Conservation (phyloP, 2,329 filamentous ascomycete genomes). For the Fusarium sp. region DNA sequence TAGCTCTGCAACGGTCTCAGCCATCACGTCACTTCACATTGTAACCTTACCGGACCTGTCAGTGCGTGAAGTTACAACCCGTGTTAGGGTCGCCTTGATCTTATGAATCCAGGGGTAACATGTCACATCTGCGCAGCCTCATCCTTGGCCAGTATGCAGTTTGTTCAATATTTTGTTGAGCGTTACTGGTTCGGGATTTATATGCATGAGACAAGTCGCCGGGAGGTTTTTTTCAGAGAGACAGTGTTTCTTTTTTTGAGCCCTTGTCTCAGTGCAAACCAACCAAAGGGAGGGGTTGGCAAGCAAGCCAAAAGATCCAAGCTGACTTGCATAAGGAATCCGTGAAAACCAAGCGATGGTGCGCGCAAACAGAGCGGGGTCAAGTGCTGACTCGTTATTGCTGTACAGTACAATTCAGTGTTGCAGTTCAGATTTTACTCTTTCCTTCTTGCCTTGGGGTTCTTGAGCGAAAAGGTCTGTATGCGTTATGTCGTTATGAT, state of each 20-base stretch:
- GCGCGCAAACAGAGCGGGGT: conserved; percentile 32
- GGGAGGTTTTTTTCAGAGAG: conserved; percentile 6
- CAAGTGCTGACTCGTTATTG: conserved; percentile 35
- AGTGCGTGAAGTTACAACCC: conserved; percentile 6
- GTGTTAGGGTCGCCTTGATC: conserved; percentile 11
- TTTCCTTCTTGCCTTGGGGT: conserved; percentile 3
- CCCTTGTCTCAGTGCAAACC: not conserved
- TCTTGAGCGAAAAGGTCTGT: conserved; percentile 5
- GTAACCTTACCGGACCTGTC: conserved; percentile 4
- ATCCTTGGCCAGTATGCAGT: conserved; percentile 3
- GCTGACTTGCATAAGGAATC: conserved; percentile 35
- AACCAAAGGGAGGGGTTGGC: conserved; percentile 1
- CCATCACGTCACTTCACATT: not conserved
- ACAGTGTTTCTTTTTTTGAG: not conserved
- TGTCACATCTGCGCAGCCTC: conserved; percentile 5
- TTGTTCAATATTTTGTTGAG: conserved; percentile 13
- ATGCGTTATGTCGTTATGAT: conserved; percentile 27
- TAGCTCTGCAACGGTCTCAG: not conserved
- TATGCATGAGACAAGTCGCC: conserved; percentile 31
- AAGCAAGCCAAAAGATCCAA: conserved; percentile 14
- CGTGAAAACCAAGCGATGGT: conserved; percentile 23
- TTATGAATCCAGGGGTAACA: conserved; percentile 19
- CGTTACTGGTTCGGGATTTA: conserved; percentile 24
- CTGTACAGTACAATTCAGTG: conserved; percentile 34
- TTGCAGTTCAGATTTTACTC: conserved; percentile 1